A percentile compares a stretch with the other conserved stretches of the same genome.
Evolutionary conservation across 1,139 yeast species (phyloP).

Genomic region (Kodamaea derodonti): DNA sequence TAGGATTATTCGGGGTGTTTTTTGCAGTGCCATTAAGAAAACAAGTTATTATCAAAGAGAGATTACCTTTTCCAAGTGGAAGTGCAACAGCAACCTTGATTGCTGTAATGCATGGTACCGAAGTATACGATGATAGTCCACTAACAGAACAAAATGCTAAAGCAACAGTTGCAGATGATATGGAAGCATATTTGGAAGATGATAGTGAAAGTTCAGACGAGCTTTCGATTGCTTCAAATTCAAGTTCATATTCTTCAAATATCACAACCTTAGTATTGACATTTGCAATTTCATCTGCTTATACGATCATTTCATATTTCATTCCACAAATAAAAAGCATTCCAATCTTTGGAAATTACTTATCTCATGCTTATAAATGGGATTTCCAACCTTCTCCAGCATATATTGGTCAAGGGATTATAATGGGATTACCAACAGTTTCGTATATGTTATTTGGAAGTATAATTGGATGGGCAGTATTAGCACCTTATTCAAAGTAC

Average conservation of each 20-base stretch:
- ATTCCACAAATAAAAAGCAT: conserved; percentile 63
- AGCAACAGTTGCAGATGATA: conserved; percentile 6
- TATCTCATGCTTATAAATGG: conserved; percentile 76
- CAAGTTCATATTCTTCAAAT: conserved; percentile 45
- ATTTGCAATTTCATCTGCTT: conserved; percentile 64
- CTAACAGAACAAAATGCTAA: conserved; percentile 1
- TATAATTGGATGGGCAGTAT: conserved; percentile 82
- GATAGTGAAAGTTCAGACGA: background rate
- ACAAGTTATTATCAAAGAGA: conserved; percentile 81
- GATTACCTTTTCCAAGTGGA: conserved; percentile 91
- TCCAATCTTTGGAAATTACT: conserved; percentile 68
- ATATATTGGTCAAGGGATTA: conserved; percentile 94
- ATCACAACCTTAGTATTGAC: conserved; percentile 55
- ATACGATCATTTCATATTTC: conserved; percentile 70
- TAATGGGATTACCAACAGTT: conserved; percentile 93
- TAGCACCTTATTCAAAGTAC: conserved; percentile 73
- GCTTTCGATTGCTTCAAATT: background rate
- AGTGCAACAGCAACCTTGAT: conserved; percentile 93
- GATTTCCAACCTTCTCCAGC: conserved; percentile 96
- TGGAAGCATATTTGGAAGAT: conserved; percentile 6
- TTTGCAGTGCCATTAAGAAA: conserved; percentile 86
- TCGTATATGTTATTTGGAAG: conserved; percentile 90
- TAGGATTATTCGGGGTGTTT: conserved; percentile 92
- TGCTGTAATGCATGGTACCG: conserved; percentile 75
- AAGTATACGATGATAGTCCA: conserved; percentile 40